Conservation (phyloP, 495 filamentous ascomycete genomes). For the Viridothelium virens region DNA sequence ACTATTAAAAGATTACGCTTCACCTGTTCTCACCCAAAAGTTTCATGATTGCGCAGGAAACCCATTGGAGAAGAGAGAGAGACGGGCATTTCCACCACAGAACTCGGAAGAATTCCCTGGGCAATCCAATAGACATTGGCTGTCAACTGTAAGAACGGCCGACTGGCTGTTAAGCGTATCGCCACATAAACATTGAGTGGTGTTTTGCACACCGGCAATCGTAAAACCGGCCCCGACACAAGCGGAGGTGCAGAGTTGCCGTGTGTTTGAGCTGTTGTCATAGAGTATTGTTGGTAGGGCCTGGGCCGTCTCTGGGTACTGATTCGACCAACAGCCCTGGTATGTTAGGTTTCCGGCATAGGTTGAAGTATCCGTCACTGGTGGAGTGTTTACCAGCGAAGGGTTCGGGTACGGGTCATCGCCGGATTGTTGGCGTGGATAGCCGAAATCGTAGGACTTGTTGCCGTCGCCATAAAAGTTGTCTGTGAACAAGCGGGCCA, state of each 20-base stretch:
- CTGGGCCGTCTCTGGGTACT: constrained; percentile 4
- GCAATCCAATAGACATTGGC: constrained; percentile 18
- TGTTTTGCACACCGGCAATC: constrained; percentile 27
- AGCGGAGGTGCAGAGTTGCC: constrained; percentile 25
- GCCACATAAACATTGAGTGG: constrained; percentile 22
- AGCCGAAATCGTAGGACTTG: constrained; percentile 11
- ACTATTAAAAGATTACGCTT: too few relatives aligned
- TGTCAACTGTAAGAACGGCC: constrained; percentile 15
- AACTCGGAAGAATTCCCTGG: constrained; percentile 18
- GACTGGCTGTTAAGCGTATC: constrained; percentile 14
- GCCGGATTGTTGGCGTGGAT: constrained; percentile 10
- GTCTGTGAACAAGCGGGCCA: constrained; percentile 8
- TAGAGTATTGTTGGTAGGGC: constrained; percentile 17
- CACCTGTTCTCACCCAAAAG: too few relatives aligned
- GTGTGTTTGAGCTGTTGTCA: constrained; percentile 14
- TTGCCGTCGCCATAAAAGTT: constrained; percentile 13
- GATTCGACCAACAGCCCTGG: constrained; percentile 23
- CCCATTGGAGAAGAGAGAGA: constrained; percentile 10
- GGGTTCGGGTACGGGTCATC: constrained; percentile 12
- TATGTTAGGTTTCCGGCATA: constrained; percentile 24
- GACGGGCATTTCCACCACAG: constrained; percentile 21
- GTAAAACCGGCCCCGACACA: constrained; percentile 29
- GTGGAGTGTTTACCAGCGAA: background rate
- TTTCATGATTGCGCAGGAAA: background rate
- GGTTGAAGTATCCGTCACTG: constrained; percentile 15